Evolutionary conservation across 495 filamentous ascomycete genomes (phyloP), one percentile per base, ranked within the genome.

Genomic region (Aspergillus wentii): DNA sequence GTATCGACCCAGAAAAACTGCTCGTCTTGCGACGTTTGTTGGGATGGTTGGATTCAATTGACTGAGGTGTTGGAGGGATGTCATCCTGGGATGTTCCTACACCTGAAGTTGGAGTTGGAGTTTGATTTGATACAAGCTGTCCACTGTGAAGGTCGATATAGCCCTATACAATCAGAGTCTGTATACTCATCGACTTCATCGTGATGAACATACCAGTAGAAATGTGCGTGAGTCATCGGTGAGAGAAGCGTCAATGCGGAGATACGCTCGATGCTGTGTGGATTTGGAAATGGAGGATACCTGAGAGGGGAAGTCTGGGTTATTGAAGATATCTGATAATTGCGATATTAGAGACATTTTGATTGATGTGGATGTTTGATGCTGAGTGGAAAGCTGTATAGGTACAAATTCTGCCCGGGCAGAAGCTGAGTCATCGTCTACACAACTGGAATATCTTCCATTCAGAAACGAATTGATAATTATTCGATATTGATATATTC

Each of bases 11-110:
- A 8, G 40, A 40, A 5, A 52, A 44, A 13, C 44, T 41, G 23
- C 40, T 47, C 10, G 49, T 47, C 33, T 52, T 52, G 17, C 37
- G 44, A 9, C 49, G 36, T 32, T 49, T 49, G 9, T 14, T n/a
- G 19, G 0, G 37, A 32, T 6, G 15, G 39, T 9, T 17, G 8
- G 23, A 17, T 36, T 25, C 7, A 22, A 16, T 11, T 3, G 40
- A 18, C 14, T 30, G 25, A 2, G 31, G 25, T n/a, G 40, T 30
- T 14, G 18, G 23, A 1, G 9, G 8, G 14, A 17, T 10, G 21
- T 27, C 9, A 35, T 13, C 18, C 22, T 19, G n/a, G 15, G 2
- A 8, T 16, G 14, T 15, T 2, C 31, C 18, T 43, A 48, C 45
- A 11, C 7, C 17, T 15, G 21, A 23, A 11, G 38, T 32, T 19